phyloP scores from a whole-genome alignment of 129 eudicot species.

The Centrapalus pauciflorus region DNA sequence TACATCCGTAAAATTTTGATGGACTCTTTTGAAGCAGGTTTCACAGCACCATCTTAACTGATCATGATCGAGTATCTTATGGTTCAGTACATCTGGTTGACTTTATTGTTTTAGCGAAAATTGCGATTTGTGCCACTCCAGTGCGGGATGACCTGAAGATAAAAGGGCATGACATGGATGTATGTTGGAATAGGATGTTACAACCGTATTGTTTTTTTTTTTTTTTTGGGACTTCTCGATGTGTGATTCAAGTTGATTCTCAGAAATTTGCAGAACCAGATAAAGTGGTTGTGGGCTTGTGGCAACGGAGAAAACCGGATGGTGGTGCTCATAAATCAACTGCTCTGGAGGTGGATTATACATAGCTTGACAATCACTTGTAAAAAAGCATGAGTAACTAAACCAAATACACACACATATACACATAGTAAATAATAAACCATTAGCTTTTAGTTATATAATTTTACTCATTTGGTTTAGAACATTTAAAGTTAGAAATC shows the following conservation, averaged over 20 bases:
- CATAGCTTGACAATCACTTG: no score
- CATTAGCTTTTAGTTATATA: no score
- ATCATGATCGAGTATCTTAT: neutral
- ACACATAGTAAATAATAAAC: no score
- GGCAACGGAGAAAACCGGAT: neutral
- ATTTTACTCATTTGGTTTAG: no score
- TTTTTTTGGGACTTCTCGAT: neutral
- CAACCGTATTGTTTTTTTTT: neutral
- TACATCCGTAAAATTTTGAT: neutral
- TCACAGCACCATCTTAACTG: neutral
- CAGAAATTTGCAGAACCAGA: no score
- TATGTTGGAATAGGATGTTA: constrained; percentile 8
- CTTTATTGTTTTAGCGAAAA: neutral
- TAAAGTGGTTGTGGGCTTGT: neutral
- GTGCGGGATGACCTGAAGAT: neutral
- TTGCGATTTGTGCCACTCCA: neutral
- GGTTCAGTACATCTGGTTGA: constrained; percentile 9
- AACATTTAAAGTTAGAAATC: no score
- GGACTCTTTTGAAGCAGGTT: constrained; percentile 1
- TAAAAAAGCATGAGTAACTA: no score
- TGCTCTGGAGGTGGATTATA: neutral
- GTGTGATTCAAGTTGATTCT: neutral
- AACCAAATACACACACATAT: no score
- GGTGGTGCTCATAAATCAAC: neutral
- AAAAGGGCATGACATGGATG: neutral